Evolutionary conservation across 768 basidiomycete genomes (phyloP).

Genomic region (Tylopilus subfusipes): DNA sequence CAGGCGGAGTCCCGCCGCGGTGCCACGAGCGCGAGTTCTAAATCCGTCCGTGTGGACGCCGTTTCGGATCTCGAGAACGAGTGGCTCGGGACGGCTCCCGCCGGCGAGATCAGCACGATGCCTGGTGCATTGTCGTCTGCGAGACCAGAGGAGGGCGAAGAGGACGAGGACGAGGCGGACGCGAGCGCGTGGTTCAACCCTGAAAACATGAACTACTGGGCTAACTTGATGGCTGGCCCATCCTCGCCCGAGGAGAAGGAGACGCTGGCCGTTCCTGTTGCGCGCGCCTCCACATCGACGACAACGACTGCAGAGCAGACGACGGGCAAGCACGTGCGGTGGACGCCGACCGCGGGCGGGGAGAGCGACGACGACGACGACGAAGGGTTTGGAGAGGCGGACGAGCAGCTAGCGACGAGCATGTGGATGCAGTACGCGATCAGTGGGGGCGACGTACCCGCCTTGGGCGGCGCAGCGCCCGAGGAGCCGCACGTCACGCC

Average conservation of each 20-base stretch:
- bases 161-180: conserved; percentile 21
- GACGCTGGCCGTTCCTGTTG: not conserved
- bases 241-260: conserved; percentile 5
- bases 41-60: conserved; percentile 10
- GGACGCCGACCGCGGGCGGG: conserved; percentile 20
- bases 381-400: conserved; percentile 14
- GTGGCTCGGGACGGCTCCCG: not conserved
- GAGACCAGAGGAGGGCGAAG: conserved; percentile 6
- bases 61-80: conserved; percentile 16
- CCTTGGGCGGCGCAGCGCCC: not conserved
- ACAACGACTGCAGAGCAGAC: not conserved
- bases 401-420: conserved; percentile 14
- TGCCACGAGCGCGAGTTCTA: conserved; percentile 6
- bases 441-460: conserved; percentile 22
- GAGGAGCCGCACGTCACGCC: conserved; percentile 1
- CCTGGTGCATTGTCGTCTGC: conserved; percentile 6
- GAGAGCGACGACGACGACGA: conserved; percentile 29
- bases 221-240: conserved; percentile 22
- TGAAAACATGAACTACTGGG: conserved; percentile 28
- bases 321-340: conserved; percentile 20
- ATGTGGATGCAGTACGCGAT: conserved; percentile 33
- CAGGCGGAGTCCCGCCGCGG: conserved; percentile 8
- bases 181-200: conserved; percentile 25
- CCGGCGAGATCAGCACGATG: not conserved
- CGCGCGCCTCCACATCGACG: not conserved